Base-by-base conservation (phyloP, 768 basidiomycete species). In the Hericium coralloides region DNA sequence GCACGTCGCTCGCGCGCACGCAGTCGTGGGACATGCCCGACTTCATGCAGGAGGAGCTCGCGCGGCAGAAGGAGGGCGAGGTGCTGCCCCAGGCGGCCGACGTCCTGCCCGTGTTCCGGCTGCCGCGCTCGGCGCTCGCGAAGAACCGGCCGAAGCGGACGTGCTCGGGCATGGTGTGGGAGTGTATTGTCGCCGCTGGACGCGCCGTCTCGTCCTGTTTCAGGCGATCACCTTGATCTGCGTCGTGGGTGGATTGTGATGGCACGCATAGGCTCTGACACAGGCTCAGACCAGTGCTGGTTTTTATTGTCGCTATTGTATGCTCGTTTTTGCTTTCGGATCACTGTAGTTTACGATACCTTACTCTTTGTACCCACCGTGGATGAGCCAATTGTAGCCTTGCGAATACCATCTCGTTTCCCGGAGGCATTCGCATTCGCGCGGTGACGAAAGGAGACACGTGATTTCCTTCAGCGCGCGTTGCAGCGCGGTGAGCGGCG, bases 111-210 rank as follows among this genome's bases (percentile, higher is more conserved):
- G 60, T 62, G 59, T 58, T 60, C 17, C 51, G 53, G 26, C 38
- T 62, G 20, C 59, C 59, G 2, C 48, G 48, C 10, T 49, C 59
- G 22, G 54, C 37, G 31, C 50, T 62, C 8, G 43, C 43, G 45
- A 62, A 22, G 53, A 60, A 57, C 51, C 51, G 20, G 12, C n/a
- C 37, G 51, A 61, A 57, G 38, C 55, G 60, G 8, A 54, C 60
- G n/a, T 62, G 60, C 55, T 52, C 57, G 4, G 56, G 22, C 18
- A 38, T 56, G 38, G 17, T 60, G 15, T 62, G 59, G 59, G 38
- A 41, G 25, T 39, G 56, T 4, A 38, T 62, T 38, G 43, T 49
- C 20, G 53, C 20, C 39, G 36, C 53, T 51, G 60, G 60, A 17
- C 60, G 50, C n/a, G 53, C 53, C 17, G 39, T 62, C 26, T 31